Evolutionary conservation across 192 early-diverging fungal species (phyloP).

Genomic region (Cladochytrium replicatum): DNA sequence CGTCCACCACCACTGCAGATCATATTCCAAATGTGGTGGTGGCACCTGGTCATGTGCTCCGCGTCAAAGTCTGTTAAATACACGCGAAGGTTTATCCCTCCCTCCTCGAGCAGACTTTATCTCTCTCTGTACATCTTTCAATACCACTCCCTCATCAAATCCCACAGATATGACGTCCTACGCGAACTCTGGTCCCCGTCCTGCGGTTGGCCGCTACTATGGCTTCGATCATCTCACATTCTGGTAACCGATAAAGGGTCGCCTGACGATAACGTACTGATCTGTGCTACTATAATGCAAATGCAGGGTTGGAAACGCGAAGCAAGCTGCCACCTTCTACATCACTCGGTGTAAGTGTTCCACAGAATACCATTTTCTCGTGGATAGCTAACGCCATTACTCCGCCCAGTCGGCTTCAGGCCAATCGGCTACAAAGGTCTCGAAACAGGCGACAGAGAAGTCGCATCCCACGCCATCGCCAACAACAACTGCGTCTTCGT

Average conservation of each 20-base stretch:
- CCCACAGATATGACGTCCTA: conserved; percentile 62
- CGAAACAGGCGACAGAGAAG: conserved; percentile 83
- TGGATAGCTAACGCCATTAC: background rate
- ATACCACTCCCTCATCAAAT: no score
- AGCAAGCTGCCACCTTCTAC: conserved; percentile 93
- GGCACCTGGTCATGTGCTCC: no score
- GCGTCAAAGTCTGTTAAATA: no score
- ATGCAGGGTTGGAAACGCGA: conserved; percentile 76
- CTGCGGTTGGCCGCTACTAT: conserved; percentile 51
- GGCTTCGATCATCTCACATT: conserved; percentile 79
- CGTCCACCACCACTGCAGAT: no score
- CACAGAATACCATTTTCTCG: no score
- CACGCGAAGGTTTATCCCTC: no score
- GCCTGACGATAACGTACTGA: no score
- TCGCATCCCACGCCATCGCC: conserved; percentile 77
- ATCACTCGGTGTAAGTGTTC: conserved; percentile 55
- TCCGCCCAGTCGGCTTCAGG: conserved; percentile 66
- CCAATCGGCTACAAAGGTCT: conserved; percentile 89
- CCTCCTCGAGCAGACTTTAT: no score
- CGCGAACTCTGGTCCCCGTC: conserved; percentile 46
- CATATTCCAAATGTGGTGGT: no score
- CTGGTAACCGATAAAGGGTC: conserved; percentile 42
- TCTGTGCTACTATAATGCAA: background rate
- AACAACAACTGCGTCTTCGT: conserved; percentile 76
- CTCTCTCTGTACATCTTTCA: no score